Evolutionary conservation across 2,329 filamentous ascomycete species (phyloP).

Genomic region (Colletotrichum scovillei): DNA sequence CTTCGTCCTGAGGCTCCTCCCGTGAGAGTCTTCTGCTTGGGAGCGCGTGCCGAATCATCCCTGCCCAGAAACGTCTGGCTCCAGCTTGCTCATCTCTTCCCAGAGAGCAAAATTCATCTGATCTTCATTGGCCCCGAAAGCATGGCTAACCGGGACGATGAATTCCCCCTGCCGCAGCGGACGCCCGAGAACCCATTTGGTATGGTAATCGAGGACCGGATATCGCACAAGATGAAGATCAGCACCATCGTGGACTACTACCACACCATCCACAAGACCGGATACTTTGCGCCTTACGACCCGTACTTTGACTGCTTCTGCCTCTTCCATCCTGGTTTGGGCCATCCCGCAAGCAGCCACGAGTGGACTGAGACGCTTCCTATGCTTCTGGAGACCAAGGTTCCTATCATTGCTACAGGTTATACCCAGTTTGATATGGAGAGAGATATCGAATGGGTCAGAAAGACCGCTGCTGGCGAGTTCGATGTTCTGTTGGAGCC

Average conservation of each 20-base stretch:
- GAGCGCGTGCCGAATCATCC: conserved; percentile 96
- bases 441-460: conserved; percentile 90
- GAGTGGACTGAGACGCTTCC: conserved; percentile 96
- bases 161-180: conserved; percentile 89
- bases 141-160: conserved; percentile 92
- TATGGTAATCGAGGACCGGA: conserved; percentile 90
- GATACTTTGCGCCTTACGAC: conserved; percentile 93
- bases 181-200: conserved; percentile 91
- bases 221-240: conserved; percentile 93
- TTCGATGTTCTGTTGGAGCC: conserved; percentile 93
- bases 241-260: conserved; percentile 98
- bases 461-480: conserved; percentile 86
- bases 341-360: conserved; percentile 90
- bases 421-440: conserved; percentile 97
- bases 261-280: conserved; percentile 92
- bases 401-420: conserved; percentile 92
- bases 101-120: conserved; percentile 88
- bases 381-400: conserved; percentile 91
- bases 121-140: conserved; percentile 96
- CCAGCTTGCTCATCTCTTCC: conserved; percentile 94
- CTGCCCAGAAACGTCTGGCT: conserved; percentile 94
- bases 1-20: conserved; percentile 87
- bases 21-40: conserved; percentile 91
- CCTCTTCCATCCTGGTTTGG: conserved; percentile 95
- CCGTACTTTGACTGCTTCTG: conserved; percentile 99